Percentiles rank a stretch among this genome's conserved stretches.
Conservation (phyloP, 2,329 filamentous ascomycete genomes). For the Exophiala sp. region DNA sequence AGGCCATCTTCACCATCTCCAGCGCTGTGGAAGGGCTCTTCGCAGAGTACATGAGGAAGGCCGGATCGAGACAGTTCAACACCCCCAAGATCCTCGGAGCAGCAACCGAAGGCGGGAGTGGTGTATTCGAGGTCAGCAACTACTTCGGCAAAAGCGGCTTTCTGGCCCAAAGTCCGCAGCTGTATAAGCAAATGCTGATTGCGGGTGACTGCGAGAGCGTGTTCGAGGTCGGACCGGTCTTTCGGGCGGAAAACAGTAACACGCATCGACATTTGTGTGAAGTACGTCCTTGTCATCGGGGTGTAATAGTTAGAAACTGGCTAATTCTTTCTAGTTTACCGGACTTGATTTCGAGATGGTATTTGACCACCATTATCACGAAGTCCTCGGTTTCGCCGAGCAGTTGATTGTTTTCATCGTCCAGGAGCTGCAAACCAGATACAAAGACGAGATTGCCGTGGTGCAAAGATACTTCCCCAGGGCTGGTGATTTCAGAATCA, state of each 20-base stretch:
- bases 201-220: constrained; percentile 58
- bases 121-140: constrained; percentile 73
- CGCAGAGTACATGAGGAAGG: constrained; percentile 67
- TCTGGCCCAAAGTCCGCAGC: constrained; percentile 59
- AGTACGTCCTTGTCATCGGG: constrained; percentile 32
- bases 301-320: not conserved
- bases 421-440: constrained; percentile 41
- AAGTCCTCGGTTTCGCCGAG: constrained; percentile 47
- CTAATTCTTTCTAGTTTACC: constrained; percentile 39
- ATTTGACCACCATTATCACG: constrained; percentile 47
- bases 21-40: constrained; percentile 65
- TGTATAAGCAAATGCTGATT: constrained; percentile 65
- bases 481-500: constrained; percentile 47
- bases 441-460: constrained; percentile 41
- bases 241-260: constrained; percentile 63
- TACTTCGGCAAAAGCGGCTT: constrained; percentile 82
- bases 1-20: constrained; percentile 72
- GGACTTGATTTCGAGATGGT: constrained; percentile 50
- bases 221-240: constrained; percentile 61
- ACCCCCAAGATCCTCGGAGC: constrained; percentile 84
- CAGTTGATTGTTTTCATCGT: constrained; percentile 47
- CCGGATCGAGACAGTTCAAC: constrained; percentile 76
- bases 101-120: constrained; percentile 85
- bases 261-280: constrained; percentile 62
- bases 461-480: constrained; percentile 47